Base-by-base conservation (phyloP, 257 asterid genomes). In the Scutellaria barbata region DNA sequence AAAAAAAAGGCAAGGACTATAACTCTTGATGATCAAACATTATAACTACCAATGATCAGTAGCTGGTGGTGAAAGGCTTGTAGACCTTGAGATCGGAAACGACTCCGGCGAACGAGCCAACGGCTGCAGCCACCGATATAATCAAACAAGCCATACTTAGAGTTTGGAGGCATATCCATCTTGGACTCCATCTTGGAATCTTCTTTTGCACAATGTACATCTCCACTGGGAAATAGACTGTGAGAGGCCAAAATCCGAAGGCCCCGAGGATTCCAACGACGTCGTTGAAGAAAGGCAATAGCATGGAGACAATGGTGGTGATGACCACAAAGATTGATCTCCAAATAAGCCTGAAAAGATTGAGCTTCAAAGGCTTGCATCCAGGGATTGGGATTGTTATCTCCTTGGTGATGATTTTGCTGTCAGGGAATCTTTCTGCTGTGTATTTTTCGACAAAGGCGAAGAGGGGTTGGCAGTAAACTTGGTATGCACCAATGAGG, bases 211-310 rank as follows among this genome's bases (percentile, higher is more conserved):
- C 86, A 20, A 92, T 85, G 79, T 92, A 90, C 96, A 92, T 92
- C 77, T 92, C 98, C 41, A 92, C 95, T 0, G 98, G 98, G 77
- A 84, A 92, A 65, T 90, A 92, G 1, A 92, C 96, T 0, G 98
- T 92, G 0, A 90, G 73, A 0, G 98, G 98, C 98, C 98, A 92
- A 41, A 92, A 90, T 9, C 96, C 97, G 39, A 90, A 74, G 0
- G 98, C 97, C 2, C 98, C 98, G 8, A 93, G 85, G 10, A 90
- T 84, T 13, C 97, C 98, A 7, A 89, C 95, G 4, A 93, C 80
- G 35, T 88, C 98, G 7, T 83, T 90, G 72, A 93, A 93, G 82
- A 93, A 90, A 0, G 98, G 98, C 81, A 93, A 20, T 6, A 90
- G 79, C 96, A 90, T 90, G 3, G 98, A 84, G 2, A 90, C 66